Evolutionary conservation across 805 yeast genomes (phyloP), one percentile per base, ranked within the genome.

Genomic region (Yarrowia sp.): DNA sequence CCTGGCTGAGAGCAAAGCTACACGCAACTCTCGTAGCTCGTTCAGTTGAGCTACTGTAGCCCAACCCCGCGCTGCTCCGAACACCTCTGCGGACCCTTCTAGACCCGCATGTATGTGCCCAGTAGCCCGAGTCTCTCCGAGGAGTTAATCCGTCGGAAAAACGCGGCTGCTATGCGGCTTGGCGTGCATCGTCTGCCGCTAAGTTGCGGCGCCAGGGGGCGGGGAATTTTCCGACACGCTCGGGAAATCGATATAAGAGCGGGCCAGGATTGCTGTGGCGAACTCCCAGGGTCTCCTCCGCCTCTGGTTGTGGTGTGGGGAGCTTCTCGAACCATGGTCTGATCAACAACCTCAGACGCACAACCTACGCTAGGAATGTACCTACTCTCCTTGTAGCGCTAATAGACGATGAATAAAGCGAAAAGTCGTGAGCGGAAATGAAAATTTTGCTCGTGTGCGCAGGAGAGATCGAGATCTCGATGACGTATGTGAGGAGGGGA

Each of bases 111-210:
- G 61, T 40, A 24, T 12, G 5, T 15, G 4, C 34, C 9, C 33
- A 1, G 34, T 17, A 4, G 13, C 20, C 61, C 61, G 61, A 39
- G 46, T 39, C 46, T 39, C 44, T 55, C 61, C 61, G 61, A 55
- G 2, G 46, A 55, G 61, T 55, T 55, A 55, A 55, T 55, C 61
- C 61, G 61, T 55, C 61, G 61, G 61, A 55, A 55, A 55, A 55
- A 55, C 46, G 61, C 61, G 61, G 61, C 46, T n/a, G 14, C 30
- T 9, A 55, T 24, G 61, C 61, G 61, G 44, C 61, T 55, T 39
- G 61, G 46, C 38, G 15, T 39, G 61, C 61, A 7, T 52, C 42
- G 13, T n/a, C 6, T 2, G 53, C 24, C 34, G 43, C 58, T 19
- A 38, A 9, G 43, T 36, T 38, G 43, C 8, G 15, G 14, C 10